Base-by-base conservation (phyloP, 768 basidiomycete genomes). In the Leccinum broughii region DNA sequence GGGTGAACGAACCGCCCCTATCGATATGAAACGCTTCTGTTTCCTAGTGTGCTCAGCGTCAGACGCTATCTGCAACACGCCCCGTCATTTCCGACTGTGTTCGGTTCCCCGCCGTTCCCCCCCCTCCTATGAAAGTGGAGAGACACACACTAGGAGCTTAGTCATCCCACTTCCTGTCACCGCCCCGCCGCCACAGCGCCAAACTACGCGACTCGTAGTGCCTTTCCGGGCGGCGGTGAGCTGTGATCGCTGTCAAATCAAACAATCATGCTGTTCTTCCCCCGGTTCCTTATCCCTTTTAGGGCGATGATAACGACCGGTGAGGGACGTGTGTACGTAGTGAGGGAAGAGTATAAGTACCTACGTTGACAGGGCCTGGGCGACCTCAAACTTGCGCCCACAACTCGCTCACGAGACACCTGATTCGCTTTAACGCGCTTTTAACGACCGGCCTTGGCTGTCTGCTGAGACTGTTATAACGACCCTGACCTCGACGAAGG, bases 1-100 rank as follows among this genome's bases (percentile, higher is more conserved):
- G 54, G 51, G 54, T 22, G 59, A 54, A 15, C 50, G 51, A 67
- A 54, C 52, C 10, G 41, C 66, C 52, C 66, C 66, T 66, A 66
- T 67, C 28, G 10, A 48, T 41, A 53, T 53, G 64, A 50, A 26
- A 39, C 34, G 52, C 51, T 30, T 50, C 10, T 34, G 54, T 58
- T 65, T 65, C 60, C 37, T 58, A 34, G 28, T 28, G 2, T 37
- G 63, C 24, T 55, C 39, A 46, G 55, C 54, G 26, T 6, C 17
- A 8, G 53, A 37, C 4, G 41, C n/a, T 44, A 44, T 41, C 39
- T 4, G 39, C 39, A 15, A 41, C 39, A 41, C 39, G 41, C 41
- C 10, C 20, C 49, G 26, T 60, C 50, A 37, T 39, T 39, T 54
- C 37, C 24, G 54, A n/a, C 54, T 26, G 2, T 17, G 49, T 22